Conservation (phyloP, 352 stramenopile species). For the Pythium dissimile region DNA sequence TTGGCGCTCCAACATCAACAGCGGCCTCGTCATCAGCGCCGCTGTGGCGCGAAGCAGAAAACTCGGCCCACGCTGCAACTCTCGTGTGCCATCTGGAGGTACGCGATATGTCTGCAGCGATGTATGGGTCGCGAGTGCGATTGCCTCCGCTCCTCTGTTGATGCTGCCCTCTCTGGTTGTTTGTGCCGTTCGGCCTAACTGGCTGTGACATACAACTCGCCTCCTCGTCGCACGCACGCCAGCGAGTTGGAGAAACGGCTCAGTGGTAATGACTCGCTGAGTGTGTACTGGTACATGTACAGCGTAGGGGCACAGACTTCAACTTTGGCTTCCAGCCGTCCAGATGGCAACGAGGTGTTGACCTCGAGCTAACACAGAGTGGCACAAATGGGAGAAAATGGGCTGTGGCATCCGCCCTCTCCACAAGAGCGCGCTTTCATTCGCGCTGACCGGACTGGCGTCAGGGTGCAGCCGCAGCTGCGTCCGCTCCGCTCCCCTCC, state of each 20-base stretch:
- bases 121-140: too few species aligned
- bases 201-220: background rate
- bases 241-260: slow-evolving; percentile 6
- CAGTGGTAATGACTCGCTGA: too few species aligned
- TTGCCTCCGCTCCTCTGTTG: too few species aligned
- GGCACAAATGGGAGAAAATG: background rate
- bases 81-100: too few species aligned
- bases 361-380: background rate
- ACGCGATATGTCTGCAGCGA: too few species aligned
- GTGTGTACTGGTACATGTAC: too few species aligned
- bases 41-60: too few species aligned
- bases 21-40: too few species aligned
- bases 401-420: background rate
- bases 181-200: too few species aligned
- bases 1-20: too few species aligned
- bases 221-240: slow-evolving; percentile 16
- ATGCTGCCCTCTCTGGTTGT: too few species aligned
- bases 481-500: background rate
- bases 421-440: background rate
- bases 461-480: slow-evolving; percentile 15
- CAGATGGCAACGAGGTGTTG: slow-evolving; percentile 3
- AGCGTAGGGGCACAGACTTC: background rate
- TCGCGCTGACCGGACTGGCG: slow-evolving; percentile 16
- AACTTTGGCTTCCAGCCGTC: background rate
- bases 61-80: too few species aligned